phyloP scores from a whole-genome alignment of 805 yeast species.

The Komagataella pseudopastoris region DNA sequence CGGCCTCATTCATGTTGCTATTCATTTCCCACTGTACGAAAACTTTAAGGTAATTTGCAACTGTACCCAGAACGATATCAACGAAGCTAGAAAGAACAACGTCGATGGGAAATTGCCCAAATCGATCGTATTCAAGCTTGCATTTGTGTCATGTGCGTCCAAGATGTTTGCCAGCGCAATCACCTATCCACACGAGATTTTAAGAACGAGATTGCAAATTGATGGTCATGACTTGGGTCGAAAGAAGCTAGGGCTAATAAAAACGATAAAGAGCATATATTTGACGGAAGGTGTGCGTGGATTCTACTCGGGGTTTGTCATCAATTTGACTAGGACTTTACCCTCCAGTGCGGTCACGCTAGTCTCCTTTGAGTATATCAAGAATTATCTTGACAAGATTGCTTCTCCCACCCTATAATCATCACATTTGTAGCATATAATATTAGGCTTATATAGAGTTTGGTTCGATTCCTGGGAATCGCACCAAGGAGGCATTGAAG shows the following conservation, averaged over 20 bases:
- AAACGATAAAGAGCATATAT: conserved; percentile 27
- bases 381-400: conserved; percentile 27
- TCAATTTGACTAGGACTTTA: conserved; percentile 79
- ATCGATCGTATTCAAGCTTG: conserved; percentile 24
- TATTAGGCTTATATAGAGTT: background rate
- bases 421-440: background rate
- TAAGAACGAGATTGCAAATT: conserved; percentile 83
- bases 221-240: conserved; percentile 7
- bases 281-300: conserved; percentile 65
- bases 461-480: background rate
- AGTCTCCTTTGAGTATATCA: conserved; percentile 79
- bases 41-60: conserved; percentile 46
- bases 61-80: conserved; percentile 11
- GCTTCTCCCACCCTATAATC: background rate
- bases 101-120: background rate
- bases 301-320: conserved; percentile 80
- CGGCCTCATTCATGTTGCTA: conserved; percentile 88
- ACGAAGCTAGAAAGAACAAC: background rate
- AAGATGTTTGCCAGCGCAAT: conserved; percentile 81
- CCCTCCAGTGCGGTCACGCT: conserved; percentile 95
- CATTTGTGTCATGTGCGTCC: conserved; percentile 63
- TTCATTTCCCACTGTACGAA: conserved; percentile 92
- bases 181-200: conserved; percentile 92
- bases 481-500: background rate
- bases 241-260: conserved; percentile 11